These are phyloP conservation scores for Scheffersomyces coipomensis DNA, from an alignment of 805 yeast species.

Conservation along the genomic window DNA sequence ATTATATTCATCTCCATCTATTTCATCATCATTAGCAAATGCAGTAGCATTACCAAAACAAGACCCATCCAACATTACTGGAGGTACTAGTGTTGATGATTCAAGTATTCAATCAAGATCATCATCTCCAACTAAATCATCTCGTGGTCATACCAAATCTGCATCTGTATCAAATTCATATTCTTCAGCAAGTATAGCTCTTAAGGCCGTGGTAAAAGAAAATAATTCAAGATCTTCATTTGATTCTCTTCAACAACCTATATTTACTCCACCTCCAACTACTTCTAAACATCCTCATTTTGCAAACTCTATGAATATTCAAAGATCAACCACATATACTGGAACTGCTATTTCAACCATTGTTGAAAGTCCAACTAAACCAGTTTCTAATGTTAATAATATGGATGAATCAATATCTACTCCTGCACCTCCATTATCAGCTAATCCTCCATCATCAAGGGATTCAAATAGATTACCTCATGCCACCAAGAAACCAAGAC, in stretches of 20 bases:
- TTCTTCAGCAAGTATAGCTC: conserved; percentile 62
- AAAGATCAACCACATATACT: conserved; percentile 27
- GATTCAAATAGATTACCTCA: conserved; percentile 41
- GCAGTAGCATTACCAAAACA: conserved; percentile 46
- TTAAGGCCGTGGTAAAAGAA: conserved; percentile 74
- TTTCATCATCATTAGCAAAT: conserved; percentile 55
- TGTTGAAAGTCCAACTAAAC: conserved; percentile 39
- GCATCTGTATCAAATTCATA: conserved; percentile 32
- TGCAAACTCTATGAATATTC: conserved; percentile 7
- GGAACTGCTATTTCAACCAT: conserved; percentile 45
- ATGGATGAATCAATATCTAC: not conserved
- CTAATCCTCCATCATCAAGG: conserved; percentile 8
- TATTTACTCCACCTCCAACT: conserved; percentile 11
- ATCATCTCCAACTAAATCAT: conserved; percentile 18
- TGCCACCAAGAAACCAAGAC: conserved; percentile 63
- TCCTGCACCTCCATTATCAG: not conserved
- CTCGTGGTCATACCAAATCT: conserved; percentile 29
- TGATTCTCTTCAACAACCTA: conserved; percentile 8
- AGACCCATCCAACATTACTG: not conserved
- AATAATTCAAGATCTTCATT: conserved; percentile 26
- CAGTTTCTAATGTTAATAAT: not conserved
- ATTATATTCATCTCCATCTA: conserved; percentile 63
- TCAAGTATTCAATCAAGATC: conserved; percentile 5
- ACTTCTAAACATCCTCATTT: conserved; percentile 7
- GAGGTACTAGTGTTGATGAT: not conserved